Evolutionary conservation across 345 rosid species (phyloP).

Genomic region (Gossypium australe): DNA sequence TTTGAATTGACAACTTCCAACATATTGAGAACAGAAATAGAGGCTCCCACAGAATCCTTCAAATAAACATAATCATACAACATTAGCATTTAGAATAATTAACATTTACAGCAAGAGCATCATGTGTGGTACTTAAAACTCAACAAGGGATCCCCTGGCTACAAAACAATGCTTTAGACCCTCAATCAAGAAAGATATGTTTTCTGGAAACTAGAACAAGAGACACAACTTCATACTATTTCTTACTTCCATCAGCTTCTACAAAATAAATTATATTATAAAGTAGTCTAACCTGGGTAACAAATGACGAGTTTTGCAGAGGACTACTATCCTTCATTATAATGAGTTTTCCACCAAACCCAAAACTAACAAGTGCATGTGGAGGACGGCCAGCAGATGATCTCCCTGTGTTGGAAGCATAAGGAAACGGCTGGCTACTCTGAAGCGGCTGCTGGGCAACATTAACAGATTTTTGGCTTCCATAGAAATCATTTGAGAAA

Average conservation of each 20-base stretch:
- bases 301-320: constrained; percentile 24
- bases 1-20: constrained; percentile 58
- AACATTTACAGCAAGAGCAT: neutral
- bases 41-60: constrained; percentile 55
- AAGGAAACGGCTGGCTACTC: constrained; percentile 50
- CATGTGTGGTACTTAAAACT: neutral
- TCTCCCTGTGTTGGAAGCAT: constrained; percentile 49
- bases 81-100: constrained; percentile 20
- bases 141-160: neutral
- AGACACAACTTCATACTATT: neutral
- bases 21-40: constrained; percentile 65
- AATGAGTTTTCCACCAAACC: constrained; percentile 92
- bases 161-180: neutral
- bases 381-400: constrained; percentile 96
- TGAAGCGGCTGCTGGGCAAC: constrained; percentile 47
- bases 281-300: constrained; percentile 4
- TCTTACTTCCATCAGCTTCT: neutral
- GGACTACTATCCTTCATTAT: constrained; percentile 60
- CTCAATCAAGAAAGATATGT: neutral
- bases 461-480: constrained; percentile 38
- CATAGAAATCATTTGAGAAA: constrained; percentile 46
- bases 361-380: constrained; percentile 83
- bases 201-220: neutral
- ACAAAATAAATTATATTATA: neutral
- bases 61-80: constrained; percentile 22